Evolutionary conservation across 1,284 basidiomycete genomes (phyloP).

Genomic region (Ganoderma sinense): DNA sequence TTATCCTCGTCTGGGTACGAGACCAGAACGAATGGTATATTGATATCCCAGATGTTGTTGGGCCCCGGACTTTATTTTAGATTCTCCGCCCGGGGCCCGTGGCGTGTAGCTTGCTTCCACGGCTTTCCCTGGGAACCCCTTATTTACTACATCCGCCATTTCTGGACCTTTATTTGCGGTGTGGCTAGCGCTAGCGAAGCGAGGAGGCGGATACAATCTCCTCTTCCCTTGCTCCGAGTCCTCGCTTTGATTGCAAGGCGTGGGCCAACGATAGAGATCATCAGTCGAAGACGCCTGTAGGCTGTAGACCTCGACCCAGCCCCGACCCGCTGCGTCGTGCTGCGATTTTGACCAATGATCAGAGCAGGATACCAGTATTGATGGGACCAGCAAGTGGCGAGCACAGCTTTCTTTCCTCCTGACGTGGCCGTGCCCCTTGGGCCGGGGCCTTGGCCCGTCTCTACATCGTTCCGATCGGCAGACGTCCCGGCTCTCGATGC

Average conservation of each 20-base stretch:
- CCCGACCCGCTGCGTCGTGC: not conserved
- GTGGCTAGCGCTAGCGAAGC: not conserved
- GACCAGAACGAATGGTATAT: too few relatives aligned
- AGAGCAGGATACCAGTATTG: not conserved
- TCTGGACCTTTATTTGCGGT: too few relatives aligned
- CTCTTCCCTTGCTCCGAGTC: not conserved
- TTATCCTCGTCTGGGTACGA: too few relatives aligned
- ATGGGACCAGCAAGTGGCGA: not conserved
- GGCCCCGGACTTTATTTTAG: too few relatives aligned
- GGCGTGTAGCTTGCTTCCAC: too few relatives aligned
- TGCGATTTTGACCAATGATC: not conserved
- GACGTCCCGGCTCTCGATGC: not conserved
- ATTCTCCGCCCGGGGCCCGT: too few relatives aligned
- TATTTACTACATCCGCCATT: too few relatives aligned
- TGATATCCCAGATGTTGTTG: too few relatives aligned
- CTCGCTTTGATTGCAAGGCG: not conserved
- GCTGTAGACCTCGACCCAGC: too few relatives aligned
- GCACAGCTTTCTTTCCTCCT: constrained; percentile 5
- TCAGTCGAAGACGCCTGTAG: not conserved
- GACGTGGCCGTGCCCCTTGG: not conserved
- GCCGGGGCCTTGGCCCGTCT: too few relatives aligned
- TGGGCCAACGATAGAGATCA: not conserved
- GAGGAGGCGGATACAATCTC: not conserved
- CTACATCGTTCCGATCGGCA: not conserved
- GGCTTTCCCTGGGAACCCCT: too few relatives aligned